Percentiles rank a stretch among this genome's conserved stretches.
phyloP scores from a whole-genome alignment of 768 basidiomycete species.

The Rhizopogon roseolus region DNA sequence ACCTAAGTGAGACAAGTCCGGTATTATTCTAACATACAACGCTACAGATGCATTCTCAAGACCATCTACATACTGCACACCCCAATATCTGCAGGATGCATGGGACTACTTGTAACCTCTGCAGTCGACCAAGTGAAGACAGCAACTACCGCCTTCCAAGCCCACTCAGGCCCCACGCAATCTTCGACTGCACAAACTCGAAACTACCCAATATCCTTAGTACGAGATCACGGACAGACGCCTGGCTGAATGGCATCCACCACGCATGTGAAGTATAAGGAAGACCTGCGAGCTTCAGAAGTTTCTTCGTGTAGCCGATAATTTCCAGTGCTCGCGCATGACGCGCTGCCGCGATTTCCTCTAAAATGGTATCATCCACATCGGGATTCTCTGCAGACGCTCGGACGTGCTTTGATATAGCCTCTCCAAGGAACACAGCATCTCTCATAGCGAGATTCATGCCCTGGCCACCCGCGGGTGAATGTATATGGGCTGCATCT shows the following conservation, averaged over 20 bases:
- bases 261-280: slow-evolving; percentile 13
- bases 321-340: slow-evolving; percentile 35
- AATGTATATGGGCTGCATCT: slow-evolving; percentile 49
- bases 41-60: no score
- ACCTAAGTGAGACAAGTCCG: no score
- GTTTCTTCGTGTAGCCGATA: slow-evolving; percentile 35
- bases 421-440: slow-evolving; percentile 41
- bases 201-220: slow-evolving; percentile 19
- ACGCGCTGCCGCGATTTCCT: slow-evolving; percentile 31
- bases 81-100: no score
- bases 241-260: slow-evolving; percentile 22
- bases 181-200: slow-evolving; percentile 8
- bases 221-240: slow-evolving; percentile 20
- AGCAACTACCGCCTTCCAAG: slow-evolving; percentile 15
- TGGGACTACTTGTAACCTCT: no score
- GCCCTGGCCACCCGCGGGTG: slow-evolving; percentile 52
- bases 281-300: slow-evolving; percentile 21
- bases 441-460: slow-evolving; percentile 60
- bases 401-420: slow-evolving; percentile 31
- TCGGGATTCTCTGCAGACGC: slow-evolving; percentile 7
- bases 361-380: slow-evolving; percentile 25
- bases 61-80: no score
- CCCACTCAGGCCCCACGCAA: slow-evolving; percentile 24
- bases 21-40: no score
- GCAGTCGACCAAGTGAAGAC: no score